A percentile compares a stretch with the other conserved stretches of the same genome.
phyloP scores from a whole-genome alignment of 768 basidiomycete genomes.

The Pholiota microspora region DNA sequence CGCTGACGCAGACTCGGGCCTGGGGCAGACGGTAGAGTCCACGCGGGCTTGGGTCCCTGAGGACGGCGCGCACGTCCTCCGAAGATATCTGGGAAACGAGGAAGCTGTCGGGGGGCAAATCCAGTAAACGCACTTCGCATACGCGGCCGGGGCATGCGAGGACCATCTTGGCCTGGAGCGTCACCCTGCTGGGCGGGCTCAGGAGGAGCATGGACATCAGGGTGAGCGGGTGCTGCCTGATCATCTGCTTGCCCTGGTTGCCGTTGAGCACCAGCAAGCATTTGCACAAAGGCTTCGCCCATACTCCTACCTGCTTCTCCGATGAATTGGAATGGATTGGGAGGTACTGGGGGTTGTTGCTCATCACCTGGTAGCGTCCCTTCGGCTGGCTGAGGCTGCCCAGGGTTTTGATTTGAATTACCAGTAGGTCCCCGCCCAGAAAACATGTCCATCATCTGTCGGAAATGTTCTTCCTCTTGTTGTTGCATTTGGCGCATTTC shows the following conservation, averaged over 20 bases:
- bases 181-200: not conserved
- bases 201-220: not conserved
- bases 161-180: not conserved
- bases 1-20: conserved; percentile 47
- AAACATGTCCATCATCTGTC: conserved; percentile 7
- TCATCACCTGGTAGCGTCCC: not conserved
- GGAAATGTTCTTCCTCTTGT: conserved; percentile 4
- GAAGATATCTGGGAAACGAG: conserved; percentile 6
- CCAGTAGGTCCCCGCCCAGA: not conserved
- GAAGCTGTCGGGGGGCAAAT: conserved; percentile 1
- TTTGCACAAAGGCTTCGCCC: conserved; percentile 24
- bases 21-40: conserved; percentile 19
- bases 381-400: not conserved
- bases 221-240: not conserved
- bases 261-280: conserved; percentile 14
- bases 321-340: conserved; percentile 15
- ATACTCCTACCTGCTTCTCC: conserved; percentile 23
- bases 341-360: not conserved
- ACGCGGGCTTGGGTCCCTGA: conserved; percentile 16
- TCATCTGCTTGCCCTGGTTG: not conserved
- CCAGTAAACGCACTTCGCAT: not conserved
- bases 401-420: not conserved
- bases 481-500: too few species aligned
- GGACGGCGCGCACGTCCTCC: conserved; percentile 9
- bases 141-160: not conserved